These are phyloP conservation scores for Arthroderma uncinatum DNA, from an alignment of 2,329 filamentous ascomycete genomes.

Conservation along the genomic window DNA sequence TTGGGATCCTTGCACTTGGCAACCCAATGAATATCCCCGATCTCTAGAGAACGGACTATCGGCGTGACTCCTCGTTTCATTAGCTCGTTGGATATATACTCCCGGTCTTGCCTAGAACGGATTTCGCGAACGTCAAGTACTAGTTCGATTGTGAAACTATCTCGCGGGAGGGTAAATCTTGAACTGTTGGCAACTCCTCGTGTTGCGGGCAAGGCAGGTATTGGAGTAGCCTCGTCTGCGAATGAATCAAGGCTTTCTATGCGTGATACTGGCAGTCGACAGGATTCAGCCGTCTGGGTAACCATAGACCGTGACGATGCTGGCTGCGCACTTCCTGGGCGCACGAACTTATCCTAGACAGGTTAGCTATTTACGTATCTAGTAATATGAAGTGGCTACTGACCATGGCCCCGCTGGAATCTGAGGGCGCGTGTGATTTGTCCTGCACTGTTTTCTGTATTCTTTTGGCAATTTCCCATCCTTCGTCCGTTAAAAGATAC, in stretches of 20 bases:
- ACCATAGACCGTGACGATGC: not conserved
- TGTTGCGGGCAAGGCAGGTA: too few species aligned
- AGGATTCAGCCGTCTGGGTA: not conserved
- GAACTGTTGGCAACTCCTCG: not conserved
- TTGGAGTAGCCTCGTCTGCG: not conserved
- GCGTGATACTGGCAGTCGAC: not conserved
- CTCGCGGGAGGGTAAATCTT: slow-evolving; percentile 52
- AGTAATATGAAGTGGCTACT: not conserved
- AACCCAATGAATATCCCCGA: slow-evolving; percentile 71
- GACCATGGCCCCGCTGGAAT: not conserved
- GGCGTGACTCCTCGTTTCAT: slow-evolving; percentile 53
- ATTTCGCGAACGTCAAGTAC: slow-evolving; percentile 67
- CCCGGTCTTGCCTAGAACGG: slow-evolving; percentile 58
- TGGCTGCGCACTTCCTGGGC: not conserved
- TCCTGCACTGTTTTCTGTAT: slow-evolving; percentile 31
- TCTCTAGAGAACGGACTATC: slow-evolving; percentile 55
- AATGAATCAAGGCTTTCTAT: not conserved
- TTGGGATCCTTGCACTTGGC: slow-evolving; percentile 56
- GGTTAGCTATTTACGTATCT: not conserved
- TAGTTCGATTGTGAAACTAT: slow-evolving; percentile 60
- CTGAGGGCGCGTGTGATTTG: not conserved
- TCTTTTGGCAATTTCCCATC: slow-evolving; percentile 60
- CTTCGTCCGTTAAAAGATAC: slow-evolving; percentile 64
- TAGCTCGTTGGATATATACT: slow-evolving; percentile 66
- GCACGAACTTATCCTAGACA: not conserved